Evolutionary conservation across 2,329 filamentous ascomycete genomes (phyloP).

Genomic region (Blastomyces emzantsi): DNA sequence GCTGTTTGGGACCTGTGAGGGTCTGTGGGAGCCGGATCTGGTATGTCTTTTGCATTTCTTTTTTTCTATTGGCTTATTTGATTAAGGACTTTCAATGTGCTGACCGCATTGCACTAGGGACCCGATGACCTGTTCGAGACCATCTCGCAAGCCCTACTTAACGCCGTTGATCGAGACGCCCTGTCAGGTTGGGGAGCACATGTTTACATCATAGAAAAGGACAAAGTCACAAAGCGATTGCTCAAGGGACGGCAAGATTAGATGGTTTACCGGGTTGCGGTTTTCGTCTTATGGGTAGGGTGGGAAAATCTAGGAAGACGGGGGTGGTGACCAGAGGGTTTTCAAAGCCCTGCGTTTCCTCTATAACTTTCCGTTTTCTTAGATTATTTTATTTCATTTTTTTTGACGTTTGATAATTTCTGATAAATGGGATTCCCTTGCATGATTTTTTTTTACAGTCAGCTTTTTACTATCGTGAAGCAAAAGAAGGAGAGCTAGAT

Average conservation of each 20-base stretch:
- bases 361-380: background rate
- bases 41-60: conserved; percentile 44
- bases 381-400: background rate
- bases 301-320: background rate
- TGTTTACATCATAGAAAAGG: conserved; percentile 99
- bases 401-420: background rate
- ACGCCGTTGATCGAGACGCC: conserved; percentile 92
- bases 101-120: conserved; percentile 42
- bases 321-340: background rate
- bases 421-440: conserved; percentile 5
- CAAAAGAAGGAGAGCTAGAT: background rate
- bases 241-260: conserved; percentile 96
- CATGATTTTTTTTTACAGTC: background rate
- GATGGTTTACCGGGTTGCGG: conserved; percentile 14
- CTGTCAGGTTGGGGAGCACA: conserved; percentile 97
- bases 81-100: no score
- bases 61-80: background rate
- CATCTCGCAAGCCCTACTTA: conserved; percentile 89
- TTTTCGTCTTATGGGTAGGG: background rate
- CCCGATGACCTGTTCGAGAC: conserved; percentile 98
- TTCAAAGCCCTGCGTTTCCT: conserved; percentile 4
- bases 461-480: background rate
- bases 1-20: conserved; percentile 97
- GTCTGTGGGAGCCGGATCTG: conserved; percentile 94
- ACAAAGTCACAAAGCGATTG: conserved; percentile 98